Evolutionary conservation across 345 rosid genomes (phyloP).

Genomic region (Ceriops decandra): DNA sequence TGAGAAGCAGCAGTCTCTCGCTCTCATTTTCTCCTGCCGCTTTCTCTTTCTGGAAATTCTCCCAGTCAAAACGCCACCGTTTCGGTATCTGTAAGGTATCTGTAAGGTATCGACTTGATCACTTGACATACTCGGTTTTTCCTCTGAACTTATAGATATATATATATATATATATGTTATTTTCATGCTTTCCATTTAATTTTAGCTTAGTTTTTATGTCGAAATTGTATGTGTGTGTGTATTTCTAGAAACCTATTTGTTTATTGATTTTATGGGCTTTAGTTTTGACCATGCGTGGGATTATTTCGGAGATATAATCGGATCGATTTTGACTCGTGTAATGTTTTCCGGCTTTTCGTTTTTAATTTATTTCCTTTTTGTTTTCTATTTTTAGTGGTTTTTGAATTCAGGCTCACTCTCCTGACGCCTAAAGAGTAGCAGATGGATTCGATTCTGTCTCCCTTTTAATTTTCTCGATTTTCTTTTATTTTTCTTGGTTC

Average conservation of each 20-base stretch:
- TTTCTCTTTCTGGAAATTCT: constrained; percentile 14
- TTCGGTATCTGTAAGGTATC: background rate
- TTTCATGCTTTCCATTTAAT: too few relatives aligned
- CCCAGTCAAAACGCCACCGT: constrained; percentile 16
- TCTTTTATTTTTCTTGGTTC: background rate
- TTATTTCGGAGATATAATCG: constrained; percentile 42
- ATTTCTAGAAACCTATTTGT: background rate
- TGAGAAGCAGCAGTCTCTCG: constrained; percentile 15
- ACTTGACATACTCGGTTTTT: too few relatives aligned
- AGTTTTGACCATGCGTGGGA: constrained; percentile 23
- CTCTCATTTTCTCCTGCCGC: background rate
- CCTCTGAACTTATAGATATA: too few relatives aligned
- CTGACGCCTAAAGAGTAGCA: constrained; percentile 31
- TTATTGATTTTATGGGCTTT: background rate
- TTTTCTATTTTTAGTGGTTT: constrained; percentile 31
- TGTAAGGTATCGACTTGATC: background rate
- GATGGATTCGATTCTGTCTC: constrained; percentile 31
- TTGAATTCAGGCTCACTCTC: constrained; percentile 32
- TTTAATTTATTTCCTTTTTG: background rate
- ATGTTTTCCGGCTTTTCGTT: constrained; percentile 12
- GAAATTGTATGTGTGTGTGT: too few relatives aligned
- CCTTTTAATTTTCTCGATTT: constrained; percentile 1
- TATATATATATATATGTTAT: too few relatives aligned
- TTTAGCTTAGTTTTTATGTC: too few relatives aligned
- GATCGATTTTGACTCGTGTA: constrained; percentile 45